Evolutionary conservation across 768 basidiomycete genomes (phyloP).

Genomic region (Pleurotus ostreatus): DNA sequence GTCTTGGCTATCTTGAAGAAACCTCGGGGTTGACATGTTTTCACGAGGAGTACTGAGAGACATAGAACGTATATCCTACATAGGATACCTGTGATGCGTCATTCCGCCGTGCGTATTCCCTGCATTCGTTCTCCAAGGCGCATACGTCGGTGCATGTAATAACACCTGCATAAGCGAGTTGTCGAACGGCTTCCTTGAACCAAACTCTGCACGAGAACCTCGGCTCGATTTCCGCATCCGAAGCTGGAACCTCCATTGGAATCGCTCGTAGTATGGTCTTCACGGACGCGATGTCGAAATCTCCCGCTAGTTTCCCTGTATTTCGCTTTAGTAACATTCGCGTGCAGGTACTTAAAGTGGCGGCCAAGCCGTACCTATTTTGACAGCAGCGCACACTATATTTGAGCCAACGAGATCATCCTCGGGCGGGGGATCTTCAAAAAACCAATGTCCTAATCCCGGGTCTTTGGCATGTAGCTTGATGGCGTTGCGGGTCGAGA

Average conservation of each 20-base stretch:
- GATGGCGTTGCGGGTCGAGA: background rate
- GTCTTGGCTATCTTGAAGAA: no score
- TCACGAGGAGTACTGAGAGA: no score
- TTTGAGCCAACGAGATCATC: background rate
- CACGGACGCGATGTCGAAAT: no score
- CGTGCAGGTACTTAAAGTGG: no score
- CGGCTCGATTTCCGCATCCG: slow-evolving; percentile 7
- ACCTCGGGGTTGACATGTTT: no score
- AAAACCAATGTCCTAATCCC: background rate
- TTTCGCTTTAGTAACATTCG: no score
- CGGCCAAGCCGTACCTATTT: background rate
- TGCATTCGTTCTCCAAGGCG: no score
- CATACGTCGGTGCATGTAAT: background rate
- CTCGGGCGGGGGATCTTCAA: slow-evolving; percentile 3
- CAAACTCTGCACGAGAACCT: slow-evolving; percentile 11
- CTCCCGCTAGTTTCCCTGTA: no score
- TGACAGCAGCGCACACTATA: background rate
- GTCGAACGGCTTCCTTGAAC: slow-evolving; percentile 13
- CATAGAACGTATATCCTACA: no score
- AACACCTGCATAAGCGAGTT: slow-evolving; percentile 1
- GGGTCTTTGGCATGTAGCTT: slow-evolving; percentile 3
- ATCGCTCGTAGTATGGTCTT: slow-evolving; percentile 2
- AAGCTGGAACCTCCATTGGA: slow-evolving; percentile 6
- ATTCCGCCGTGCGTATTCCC: no score
- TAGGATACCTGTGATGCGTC: no score